A percentile compares a stretch with the other conserved stretches of the same genome.
These are phyloP conservation scores for Phytophthora boehmeriae DNA, from an alignment of 352 stramenopile genomes.

Conservation along the genomic window DNA sequence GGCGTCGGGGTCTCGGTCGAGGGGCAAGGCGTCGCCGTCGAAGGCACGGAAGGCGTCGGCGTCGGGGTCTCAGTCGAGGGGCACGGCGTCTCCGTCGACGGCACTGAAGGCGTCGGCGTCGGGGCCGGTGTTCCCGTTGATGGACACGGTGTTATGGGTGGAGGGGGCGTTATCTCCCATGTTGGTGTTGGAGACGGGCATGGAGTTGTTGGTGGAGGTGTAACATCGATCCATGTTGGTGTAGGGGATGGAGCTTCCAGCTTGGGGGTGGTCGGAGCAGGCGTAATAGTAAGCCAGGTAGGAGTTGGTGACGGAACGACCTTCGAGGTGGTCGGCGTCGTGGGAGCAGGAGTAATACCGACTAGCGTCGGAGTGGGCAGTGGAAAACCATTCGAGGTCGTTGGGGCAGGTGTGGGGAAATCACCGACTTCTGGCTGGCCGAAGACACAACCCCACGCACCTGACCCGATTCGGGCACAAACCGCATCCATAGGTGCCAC, in stretches of 20 bases:
- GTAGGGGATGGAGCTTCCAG: constrained; percentile 1
- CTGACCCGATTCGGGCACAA: constrained; percentile 54
- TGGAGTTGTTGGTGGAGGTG: constrained; percentile 11
- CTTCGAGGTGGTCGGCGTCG: constrained; percentile 4
- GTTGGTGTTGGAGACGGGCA: constrained; percentile 12
- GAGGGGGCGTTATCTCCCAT: constrained; percentile 6
- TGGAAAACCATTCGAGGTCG: constrained; percentile 14
- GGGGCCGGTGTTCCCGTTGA: constrained; percentile 1
- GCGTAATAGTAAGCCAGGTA: neutral
- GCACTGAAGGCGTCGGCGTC: neutral
- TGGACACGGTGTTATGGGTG: constrained; percentile 14
- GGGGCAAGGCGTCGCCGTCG: neutral
- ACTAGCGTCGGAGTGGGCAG: constrained; percentile 7
- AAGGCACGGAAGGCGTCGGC: neutral
- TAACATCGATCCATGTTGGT: constrained; percentile 11
- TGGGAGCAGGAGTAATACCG: constrained; percentile 5
- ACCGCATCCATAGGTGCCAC: constrained; percentile 48
- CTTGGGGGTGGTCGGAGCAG: neutral
- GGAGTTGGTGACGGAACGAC: neutral
- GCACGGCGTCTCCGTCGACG: neutral
- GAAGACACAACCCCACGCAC: constrained; percentile 63
- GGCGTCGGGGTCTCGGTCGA: neutral
- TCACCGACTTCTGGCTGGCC: constrained; percentile 6
- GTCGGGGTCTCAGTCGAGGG: too few species aligned
- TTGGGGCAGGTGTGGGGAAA: constrained; percentile 22